Evolutionary conservation across 2,329 filamentous ascomycete species (phyloP).

Genomic region (Fusarium sp.): DNA sequence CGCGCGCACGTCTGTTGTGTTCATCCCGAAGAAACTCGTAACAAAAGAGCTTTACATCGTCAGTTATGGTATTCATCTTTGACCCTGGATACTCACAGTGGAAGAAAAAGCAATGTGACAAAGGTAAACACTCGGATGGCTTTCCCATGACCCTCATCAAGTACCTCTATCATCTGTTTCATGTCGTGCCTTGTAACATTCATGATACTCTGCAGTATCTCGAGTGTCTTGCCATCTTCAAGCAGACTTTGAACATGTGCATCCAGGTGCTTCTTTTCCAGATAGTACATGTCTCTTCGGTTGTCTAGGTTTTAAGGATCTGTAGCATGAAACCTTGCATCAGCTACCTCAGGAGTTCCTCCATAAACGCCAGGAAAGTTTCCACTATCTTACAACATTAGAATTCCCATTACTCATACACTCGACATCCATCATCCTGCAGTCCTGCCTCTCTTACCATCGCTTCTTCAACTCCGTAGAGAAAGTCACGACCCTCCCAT

Average conservation of each 20-base stretch:
- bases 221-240: not conserved
- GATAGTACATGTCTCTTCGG: not conserved
- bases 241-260: not conserved
- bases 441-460: accelerated
- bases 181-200: not conserved
- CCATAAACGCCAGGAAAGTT: accelerated
- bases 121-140: not conserved
- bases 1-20: not conserved
- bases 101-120: not conserved
- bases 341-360: not conserved
- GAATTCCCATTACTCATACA: not conserved
- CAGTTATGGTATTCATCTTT: not conserved
- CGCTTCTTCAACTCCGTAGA: accelerated
- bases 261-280: not conserved
- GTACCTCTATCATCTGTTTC: not conserved
- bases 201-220: not conserved
- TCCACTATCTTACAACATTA: not conserved
- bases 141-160: not conserved
- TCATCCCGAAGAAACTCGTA: not conserved
- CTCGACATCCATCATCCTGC: not conserved
- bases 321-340: not conserved
- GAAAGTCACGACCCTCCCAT: not conserved
- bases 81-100: not conserved
- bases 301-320: not conserved
- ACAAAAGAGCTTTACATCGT: not conserved